A percentile compares a stretch with the other conserved stretches of the same genome.
phyloP scores from a whole-genome alignment of 306 rosid species.

The Sophora flavescens region DNA sequence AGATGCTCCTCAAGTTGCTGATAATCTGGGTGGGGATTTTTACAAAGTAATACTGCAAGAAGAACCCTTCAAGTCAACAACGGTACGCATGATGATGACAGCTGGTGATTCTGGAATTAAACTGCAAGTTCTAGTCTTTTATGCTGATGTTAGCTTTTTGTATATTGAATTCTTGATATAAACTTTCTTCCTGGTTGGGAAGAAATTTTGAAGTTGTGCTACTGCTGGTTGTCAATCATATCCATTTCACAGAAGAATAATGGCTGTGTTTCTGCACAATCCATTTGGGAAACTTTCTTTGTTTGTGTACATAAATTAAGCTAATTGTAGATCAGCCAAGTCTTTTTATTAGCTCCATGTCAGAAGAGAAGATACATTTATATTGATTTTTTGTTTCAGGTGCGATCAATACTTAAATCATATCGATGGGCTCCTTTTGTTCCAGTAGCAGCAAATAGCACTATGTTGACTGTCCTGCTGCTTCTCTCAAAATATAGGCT shows the following conservation, averaged over 20 bases:
- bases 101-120: background rate
- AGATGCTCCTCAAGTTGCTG: constrained; percentile 81
- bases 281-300: constrained; percentile 5
- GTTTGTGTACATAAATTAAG: background rate
- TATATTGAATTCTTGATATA: background rate
- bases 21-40: constrained; percentile 80
- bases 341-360: constrained; percentile 2
- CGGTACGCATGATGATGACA: constrained; percentile 61
- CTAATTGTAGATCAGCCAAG: constrained; percentile 1
- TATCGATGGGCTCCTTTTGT: constrained; percentile 87
- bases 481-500: constrained; percentile 91
- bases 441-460: constrained; percentile 70
- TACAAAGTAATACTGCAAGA: constrained; percentile 82
- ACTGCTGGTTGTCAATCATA: constrained; percentile 9
- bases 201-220: constrained; percentile 17
- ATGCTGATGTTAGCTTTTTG: constrained; percentile 5
- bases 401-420: constrained; percentile 68
- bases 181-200: constrained; percentile 15
- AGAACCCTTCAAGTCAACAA: constrained; percentile 96
- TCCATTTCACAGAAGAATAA: constrained; percentile 8
- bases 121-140: background rate
- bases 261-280: constrained; percentile 3
- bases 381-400: constrained; percentile 63
- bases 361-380: constrained; percentile 1
- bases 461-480: constrained; percentile 82